Evolutionary conservation across 2,329 filamentous ascomycete genomes (phyloP).

Genomic region (Penicillium sp.): DNA sequence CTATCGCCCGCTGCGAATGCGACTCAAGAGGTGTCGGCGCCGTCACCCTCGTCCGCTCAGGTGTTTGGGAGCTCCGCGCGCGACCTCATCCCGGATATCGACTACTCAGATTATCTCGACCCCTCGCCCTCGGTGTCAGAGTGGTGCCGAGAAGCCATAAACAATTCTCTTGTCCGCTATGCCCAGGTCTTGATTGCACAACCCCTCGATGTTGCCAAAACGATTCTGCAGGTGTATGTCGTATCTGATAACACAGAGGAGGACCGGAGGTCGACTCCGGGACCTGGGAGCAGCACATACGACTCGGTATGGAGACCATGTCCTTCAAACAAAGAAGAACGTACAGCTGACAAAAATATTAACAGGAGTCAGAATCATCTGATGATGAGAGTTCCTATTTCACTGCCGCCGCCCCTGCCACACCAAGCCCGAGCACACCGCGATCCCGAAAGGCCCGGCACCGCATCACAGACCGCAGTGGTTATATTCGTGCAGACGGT

Average conservation of each 20-base stretch:
- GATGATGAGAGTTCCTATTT: conserved; percentile 87
- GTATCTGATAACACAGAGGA: conserved; percentile 41
- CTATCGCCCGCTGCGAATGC: conserved; percentile 47
- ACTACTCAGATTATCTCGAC: conserved; percentile 87
- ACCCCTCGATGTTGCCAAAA: conserved; percentile 97
- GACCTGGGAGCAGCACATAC: conserved; percentile 29
- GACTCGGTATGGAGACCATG: conserved; percentile 33
- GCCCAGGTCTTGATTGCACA: conserved; percentile 84
- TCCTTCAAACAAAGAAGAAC: neutral
- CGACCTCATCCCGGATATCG: conserved; percentile 84
- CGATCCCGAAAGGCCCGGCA: conserved; percentile 39
- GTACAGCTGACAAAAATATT: conserved; percentile 8
- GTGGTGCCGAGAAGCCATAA: conserved; percentile 72
- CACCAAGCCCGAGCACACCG: conserved; percentile 43
- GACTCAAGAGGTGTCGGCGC: conserved; percentile 31
- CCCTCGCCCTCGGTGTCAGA: conserved; percentile 72
- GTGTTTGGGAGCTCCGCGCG: conserved; percentile 67
- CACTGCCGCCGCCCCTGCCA: conserved; percentile 58
- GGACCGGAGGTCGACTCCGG: conserved; percentile 28
- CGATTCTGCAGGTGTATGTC: conserved; percentile 75
- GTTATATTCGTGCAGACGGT: conserved; percentile 43
- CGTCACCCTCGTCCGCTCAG: conserved; percentile 48
- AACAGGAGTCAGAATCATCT: conserved; percentile 46
- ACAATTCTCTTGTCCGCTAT: conserved; percentile 90
- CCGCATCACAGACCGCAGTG: conserved; percentile 48